Evolutionary conservation across 371 early-diverging fungal genomes (phyloP), one percentile per base, ranked within the genome.

Genomic region (Syncephalastrum contaminatum): DNA sequence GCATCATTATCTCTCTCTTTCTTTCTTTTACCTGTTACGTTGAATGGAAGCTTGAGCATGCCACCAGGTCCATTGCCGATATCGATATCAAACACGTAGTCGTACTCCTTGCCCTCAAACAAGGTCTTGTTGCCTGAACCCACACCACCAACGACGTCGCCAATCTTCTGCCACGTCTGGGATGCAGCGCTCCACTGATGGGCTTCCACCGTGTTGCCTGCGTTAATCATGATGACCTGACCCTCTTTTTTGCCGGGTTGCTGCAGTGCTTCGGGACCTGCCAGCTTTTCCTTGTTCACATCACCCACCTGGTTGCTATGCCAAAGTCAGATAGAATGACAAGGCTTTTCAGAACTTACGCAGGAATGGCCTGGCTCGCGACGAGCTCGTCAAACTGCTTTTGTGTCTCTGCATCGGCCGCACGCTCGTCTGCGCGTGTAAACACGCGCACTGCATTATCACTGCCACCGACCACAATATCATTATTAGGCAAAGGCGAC

Each of bases 81-180:
- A 61, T 98, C 98, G 30, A 99, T 91, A 62, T 96, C 97, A 80
- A 99, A 99, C 8, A 99, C 96, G 69, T 92, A 95, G 66, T 99
- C 99, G 64, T 98, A 99, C 61, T 97, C 96, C 46, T 84, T 79
- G 44, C 98, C 98, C 8, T 88, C 82, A 66, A 84, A 88, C 4
- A 87, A 60, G 62, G 91, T 87, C 64, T 94, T 96, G 30, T 85
- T 69, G 12, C 80, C 68, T 1, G 80, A 73, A 0, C 91, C 94
- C 22, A 88, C 88, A 1, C 94, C 89, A 66, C 97, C 96, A 0
- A 96, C 95, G 1, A 99, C 97, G 41, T 93, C 90, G 4, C 99
- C 99, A 51, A 98, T 83, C 68, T 96, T 96, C 49, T 70, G 54
- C 99, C 99, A 99, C 36, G 65, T 55, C 25, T 74, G 75, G n/a